A percentile compares a stretch with the other conserved stretches of the same genome.
Evolutionary conservation across 495 filamentous ascomycete species (phyloP).

Genomic region (Penicillium atrosanguineum): DNA sequence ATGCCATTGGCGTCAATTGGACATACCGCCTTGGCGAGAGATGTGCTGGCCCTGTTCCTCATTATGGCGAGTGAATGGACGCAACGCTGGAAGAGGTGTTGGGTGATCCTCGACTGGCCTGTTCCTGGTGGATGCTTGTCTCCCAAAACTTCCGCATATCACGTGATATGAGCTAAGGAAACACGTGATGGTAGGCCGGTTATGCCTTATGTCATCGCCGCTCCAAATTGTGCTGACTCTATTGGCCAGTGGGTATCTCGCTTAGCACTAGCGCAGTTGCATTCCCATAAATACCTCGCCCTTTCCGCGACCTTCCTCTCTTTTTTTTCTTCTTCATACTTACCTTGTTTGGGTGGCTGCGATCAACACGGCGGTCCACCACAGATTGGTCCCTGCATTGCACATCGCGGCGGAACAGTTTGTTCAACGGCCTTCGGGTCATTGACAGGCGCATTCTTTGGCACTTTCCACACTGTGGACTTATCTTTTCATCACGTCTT

Average conservation of each 20-base stretch:
- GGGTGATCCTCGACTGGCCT: constrained; percentile 1
- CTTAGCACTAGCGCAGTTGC: constrained; percentile 31
- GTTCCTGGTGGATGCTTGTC: constrained; percentile 7
- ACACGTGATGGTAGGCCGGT: background rate
- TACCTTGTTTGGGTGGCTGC: constrained; percentile 66
- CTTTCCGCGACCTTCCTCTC: constrained; percentile 19
- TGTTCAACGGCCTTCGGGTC: constrained; percentile 68
- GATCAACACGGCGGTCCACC: constrained; percentile 61
- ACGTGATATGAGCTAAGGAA: constrained; percentile 35
- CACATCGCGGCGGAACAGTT: constrained; percentile 68
- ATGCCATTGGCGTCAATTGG: constrained; percentile 1
- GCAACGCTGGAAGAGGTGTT: constrained; percentile 9
- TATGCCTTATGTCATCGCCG: background rate
- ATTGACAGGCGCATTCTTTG: constrained; percentile 75
- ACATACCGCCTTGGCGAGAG: constrained; percentile 44
- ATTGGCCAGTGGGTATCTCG: constrained; percentile 21
- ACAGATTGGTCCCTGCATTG: constrained; percentile 71
- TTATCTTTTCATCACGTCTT: constrained; percentile 57
- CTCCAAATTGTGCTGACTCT: no score
- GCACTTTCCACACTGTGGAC: constrained; percentile 45
- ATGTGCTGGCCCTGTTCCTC: constrained; percentile 49
- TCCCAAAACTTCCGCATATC: constrained; percentile 39
- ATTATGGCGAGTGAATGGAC: constrained; percentile 30
- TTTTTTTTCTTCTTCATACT: constrained; percentile 65
- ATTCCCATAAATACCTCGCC: constrained; percentile 24